Evolutionary conservation across 2,329 filamentous ascomycete genomes (phyloP), one percentile per base, ranked within the genome.

Genomic region (Fusarium pilosicola): DNA sequence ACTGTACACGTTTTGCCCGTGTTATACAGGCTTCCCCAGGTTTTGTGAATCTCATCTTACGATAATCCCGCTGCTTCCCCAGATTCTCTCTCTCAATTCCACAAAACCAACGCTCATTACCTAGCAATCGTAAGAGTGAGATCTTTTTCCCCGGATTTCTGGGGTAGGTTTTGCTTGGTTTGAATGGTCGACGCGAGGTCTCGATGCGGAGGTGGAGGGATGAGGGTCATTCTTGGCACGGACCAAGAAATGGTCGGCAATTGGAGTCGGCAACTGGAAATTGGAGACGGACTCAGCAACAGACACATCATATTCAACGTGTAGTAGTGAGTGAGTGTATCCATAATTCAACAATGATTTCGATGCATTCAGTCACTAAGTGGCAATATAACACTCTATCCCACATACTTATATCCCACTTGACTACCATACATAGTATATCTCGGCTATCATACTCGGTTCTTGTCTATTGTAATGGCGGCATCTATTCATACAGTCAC

Each of bases 241-340:
- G 76, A 74, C 75, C 74, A 74, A 71, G 73, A 41, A 62, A 36
- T 30, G 30, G 32, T 77, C 76, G 76, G 76, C 76, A 77, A 62
- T 78, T 77, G 65, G 51, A 71, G 74, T 77, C 76, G 76, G 76
- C 76, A 77, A 77, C 70, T 26, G 17, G 30, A 52, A 54, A 20
- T 73, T 51, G 42, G 49, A 57, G 63, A 58, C 28, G 24, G 22
- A n/a, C 14, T 20, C 30, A 22, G 49, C 17, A 17, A 22, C 3
- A 26, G n/a, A 26, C 13, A 17, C 51, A 17, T 54, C 51, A 28
- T 38, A 39, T 38, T 41, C 26, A 28, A 34, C 10, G 20, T 28
- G 34, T 39, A 28, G 18, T 11, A 41, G 34, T 38, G 26, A 18
- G 8, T 32, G 17, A 51, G 8, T 51, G 51, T 55, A 28, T 32